Base-by-base conservation (phyloP, 306 rosid genomes). In the Glycine soja region DNA sequence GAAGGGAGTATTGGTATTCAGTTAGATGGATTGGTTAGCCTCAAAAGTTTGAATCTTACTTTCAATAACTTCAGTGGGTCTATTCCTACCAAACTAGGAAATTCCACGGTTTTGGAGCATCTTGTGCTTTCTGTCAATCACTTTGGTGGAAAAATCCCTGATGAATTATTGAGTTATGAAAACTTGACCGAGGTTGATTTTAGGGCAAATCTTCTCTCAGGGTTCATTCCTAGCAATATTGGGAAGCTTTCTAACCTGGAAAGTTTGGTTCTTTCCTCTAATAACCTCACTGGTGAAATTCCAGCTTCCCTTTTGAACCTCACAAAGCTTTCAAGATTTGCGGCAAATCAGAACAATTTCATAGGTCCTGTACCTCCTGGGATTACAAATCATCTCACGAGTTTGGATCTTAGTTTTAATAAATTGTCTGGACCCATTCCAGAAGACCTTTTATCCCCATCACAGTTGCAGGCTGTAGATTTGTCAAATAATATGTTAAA, bases 331-430 rank as follows among this genome's bases (percentile, higher is more conserved):
- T 2, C 0, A 47, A 89, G 94, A 71, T 93, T 95, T 75, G 91
- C 98, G 7, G 96, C 99, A 19, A 57, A 90, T 79, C 75, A 1
- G 7, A 95, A 95, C 88, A 0, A 19, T 0, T 90, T 95, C 59
- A 1, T 0, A 0, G 96, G 97, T 70, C 1, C 58, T 40, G 32
- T 95, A 56, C 97, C 98, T 19, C 7, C 11, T 6, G 87, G 86
- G n/a, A 81, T 90, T 65, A 87, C 98, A 48, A 82, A 15, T 1
- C 12, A 46, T 87, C 90, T 95, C 34, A 73, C 0, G 0, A 62
- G 15, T 77, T 85, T 95, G 75, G 99, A 91, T 84, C 92, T 93
- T 19, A 93, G 94, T 76, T 93, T 75, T 48, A 93, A 91, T 64
- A 7, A 0, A 0, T 80, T 93, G 36, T 48, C 4, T 40, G 93